phyloP scores from a whole-genome alignment of 371 early-diverging fungal genomes.

The Mortierella sp. region DNA sequence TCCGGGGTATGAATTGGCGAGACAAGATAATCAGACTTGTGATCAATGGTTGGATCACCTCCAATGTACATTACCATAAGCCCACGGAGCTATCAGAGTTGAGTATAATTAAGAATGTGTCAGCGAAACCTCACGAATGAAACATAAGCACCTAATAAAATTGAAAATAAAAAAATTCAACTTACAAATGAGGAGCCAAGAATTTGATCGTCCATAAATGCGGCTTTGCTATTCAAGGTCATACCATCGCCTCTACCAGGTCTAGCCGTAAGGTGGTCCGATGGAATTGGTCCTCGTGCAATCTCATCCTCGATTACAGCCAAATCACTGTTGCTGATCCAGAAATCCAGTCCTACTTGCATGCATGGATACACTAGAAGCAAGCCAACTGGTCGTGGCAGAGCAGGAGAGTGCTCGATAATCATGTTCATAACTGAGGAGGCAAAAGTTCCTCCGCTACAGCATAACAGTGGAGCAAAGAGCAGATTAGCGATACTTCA shows the following conservation, averaged over 20 bases:
- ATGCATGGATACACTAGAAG: constrained; percentile 89
- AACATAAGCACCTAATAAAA: not conserved
- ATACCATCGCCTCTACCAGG: constrained; percentile 61
- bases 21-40: constrained; percentile 85
- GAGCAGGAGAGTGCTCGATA: constrained; percentile 67
- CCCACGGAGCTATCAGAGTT: constrained; percentile 76
- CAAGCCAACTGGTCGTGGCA: constrained; percentile 78
- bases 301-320: constrained; percentile 52
- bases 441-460: constrained; percentile 46
- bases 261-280: constrained; percentile 74
- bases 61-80: constrained; percentile 95
- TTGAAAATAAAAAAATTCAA: not conserved
- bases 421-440: constrained; percentile 51
- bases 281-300: constrained; percentile 62
- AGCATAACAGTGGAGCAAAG: constrained; percentile 55
- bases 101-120: not conserved
- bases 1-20: constrained; percentile 93
- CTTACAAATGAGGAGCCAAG: constrained; percentile 59
- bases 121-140: not conserved
- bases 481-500: not conserved
- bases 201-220: constrained; percentile 70
- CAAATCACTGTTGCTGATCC: constrained; percentile 51
- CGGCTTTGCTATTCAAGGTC: constrained; percentile 66
- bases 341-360: constrained; percentile 67
- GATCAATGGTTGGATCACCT: constrained; percentile 82